A percentile compares a stretch with the other conserved stretches of the same genome.
Evolutionary conservation across 2,329 filamentous ascomycete species (phyloP).

Genomic region (Sporothrix brasiliensis): DNA sequence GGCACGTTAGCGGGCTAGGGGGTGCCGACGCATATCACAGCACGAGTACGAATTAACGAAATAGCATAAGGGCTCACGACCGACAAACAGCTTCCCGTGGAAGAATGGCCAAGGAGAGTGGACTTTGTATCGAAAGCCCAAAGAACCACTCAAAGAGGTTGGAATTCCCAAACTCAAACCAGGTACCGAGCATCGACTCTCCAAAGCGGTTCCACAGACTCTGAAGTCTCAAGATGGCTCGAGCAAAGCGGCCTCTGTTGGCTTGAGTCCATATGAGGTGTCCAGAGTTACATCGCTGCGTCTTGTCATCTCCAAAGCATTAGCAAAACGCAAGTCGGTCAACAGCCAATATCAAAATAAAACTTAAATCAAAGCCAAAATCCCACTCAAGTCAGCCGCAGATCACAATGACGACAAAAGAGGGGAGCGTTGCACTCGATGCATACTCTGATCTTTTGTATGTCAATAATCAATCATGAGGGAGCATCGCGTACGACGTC

Average conservation of each 20-base stretch:
- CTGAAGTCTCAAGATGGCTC: too few species aligned
- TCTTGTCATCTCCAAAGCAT: too few species aligned
- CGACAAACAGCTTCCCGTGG: too few species aligned
- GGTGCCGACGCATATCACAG: too few species aligned
- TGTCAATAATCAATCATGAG: too few species aligned
- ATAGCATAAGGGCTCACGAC: background rate
- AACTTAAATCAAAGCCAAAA: background rate
- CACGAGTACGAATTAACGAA: background rate
- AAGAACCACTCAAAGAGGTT: background rate
- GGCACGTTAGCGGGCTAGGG: background rate
- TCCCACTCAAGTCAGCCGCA: background rate
- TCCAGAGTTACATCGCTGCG: background rate
- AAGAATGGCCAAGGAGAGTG: too few species aligned
- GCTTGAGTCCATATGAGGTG: background rate
- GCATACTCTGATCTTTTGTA: background rate
- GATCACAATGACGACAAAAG: constrained; percentile 28
- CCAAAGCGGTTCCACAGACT: background rate
- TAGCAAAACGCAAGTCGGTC: background rate
- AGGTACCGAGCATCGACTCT: background rate
- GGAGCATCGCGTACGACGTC: too few species aligned
- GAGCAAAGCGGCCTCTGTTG: background rate
- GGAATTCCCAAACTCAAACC: background rate
- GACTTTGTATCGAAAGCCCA: too few species aligned
- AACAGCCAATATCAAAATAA: background rate
- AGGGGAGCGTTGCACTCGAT: constrained; percentile 15